A percentile compares a stretch with the other conserved stretches of the same genome.
Conservation (phyloP, 768 basidiomycete species). For the Rubroboletus pulcherrimus region DNA sequence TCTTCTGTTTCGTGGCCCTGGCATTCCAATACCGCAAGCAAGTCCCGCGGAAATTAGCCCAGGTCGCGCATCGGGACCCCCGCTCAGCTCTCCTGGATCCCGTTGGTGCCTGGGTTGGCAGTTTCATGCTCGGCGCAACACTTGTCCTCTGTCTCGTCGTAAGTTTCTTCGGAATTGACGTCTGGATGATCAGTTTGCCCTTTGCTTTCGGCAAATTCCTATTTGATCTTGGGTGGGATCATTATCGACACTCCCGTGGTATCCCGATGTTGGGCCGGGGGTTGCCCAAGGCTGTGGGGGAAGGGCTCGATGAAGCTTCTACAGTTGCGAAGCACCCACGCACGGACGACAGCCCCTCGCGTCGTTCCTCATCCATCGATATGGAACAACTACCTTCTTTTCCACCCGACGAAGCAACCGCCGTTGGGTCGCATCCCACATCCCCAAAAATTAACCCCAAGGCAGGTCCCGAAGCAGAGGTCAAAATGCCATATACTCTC, state of each 20-base stretch:
- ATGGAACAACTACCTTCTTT: neutral
- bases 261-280: conserved; percentile 19
- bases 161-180: conserved; percentile 72
- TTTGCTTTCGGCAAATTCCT: conserved; percentile 71
- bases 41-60: conserved; percentile 47
- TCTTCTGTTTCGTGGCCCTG: conserved; percentile 61
- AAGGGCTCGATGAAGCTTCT: neutral
- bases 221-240: conserved; percentile 62
- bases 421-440: neutral
- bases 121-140: conserved; percentile 58
- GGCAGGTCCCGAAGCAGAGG: neutral
- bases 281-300: neutral
- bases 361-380: neutral
- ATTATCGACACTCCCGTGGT: conserved; percentile 39
- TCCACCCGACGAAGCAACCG: conserved; percentile 3
- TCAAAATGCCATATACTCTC: neutral
- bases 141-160: conserved; percentile 73
- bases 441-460: neutral
- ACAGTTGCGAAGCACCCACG: neutral
- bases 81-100: conserved; percentile 69
- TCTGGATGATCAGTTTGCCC: conserved; percentile 82
- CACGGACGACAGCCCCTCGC: neutral
- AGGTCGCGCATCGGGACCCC: conserved; percentile 41
- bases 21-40: conserved; percentile 54
- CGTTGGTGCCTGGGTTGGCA: conserved; percentile 69